Conservation (phyloP, 2,329 filamentous ascomycete species). For the Tolypocladium amazonense region DNA sequence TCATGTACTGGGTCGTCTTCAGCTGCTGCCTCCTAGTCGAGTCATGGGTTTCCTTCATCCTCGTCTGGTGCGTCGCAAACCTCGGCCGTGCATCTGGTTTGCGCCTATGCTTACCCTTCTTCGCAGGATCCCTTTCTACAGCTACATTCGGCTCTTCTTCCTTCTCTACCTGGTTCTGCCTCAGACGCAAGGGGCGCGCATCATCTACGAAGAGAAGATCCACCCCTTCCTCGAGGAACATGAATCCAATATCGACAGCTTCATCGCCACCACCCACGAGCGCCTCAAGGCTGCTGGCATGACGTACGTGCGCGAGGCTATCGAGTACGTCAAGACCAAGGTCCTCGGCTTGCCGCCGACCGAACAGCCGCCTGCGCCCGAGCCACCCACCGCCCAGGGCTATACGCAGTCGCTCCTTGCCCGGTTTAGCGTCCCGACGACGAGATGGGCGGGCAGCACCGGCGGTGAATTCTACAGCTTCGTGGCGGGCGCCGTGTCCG, state of each 20-base stretch:
- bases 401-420: slow-evolving; percentile 79
- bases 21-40: slow-evolving; percentile 73
- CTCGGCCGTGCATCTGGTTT: background rate
- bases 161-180: slow-evolving; percentile 94
- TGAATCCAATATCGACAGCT: slow-evolving; percentile 78
- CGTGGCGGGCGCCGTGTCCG: slow-evolving; percentile 62
- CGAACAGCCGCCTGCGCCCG: slow-evolving; percentile 25
- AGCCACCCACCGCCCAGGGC: slow-evolving; percentile 33
- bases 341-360: slow-evolving; percentile 65
- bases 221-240: slow-evolving; percentile 84
- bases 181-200: slow-evolving; percentile 84
- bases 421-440: slow-evolving; percentile 72
- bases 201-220: slow-evolving; percentile 75
- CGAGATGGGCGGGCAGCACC: slow-evolving; percentile 41
- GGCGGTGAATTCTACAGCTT: slow-evolving; percentile 65
- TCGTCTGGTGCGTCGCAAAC: slow-evolving; percentile 53
- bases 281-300: slow-evolving; percentile 67
- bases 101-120: background rate
- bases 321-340: slow-evolving; percentile 64
- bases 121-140: slow-evolving; percentile 77
- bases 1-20: slow-evolving; percentile 98
- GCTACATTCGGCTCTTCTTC: slow-evolving; percentile 77
- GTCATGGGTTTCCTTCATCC: slow-evolving; percentile 78
- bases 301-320: slow-evolving; percentile 59
- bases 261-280: slow-evolving; percentile 75